Evolutionary conservation across 202 grass and related monocot species (phyloP).

Genomic region (Digitaria exilis): DNA sequence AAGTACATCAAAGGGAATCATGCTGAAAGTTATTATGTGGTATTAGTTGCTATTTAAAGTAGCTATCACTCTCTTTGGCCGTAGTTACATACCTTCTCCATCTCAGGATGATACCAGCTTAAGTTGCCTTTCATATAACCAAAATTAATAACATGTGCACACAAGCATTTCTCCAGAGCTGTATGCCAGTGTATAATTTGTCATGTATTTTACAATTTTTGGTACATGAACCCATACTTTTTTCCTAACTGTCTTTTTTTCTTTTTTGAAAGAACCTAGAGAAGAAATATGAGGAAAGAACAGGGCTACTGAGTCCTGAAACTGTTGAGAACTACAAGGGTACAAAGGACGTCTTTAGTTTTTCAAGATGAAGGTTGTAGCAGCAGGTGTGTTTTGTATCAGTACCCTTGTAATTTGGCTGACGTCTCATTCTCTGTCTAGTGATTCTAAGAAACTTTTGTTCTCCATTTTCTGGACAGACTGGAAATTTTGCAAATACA

Average conservation of each 20-base stretch:
- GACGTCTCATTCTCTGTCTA: constrained; percentile 13
- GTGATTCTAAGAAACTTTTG: constrained; percentile 21
- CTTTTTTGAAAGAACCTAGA: constrained; percentile 62
- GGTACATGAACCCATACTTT: constrained; percentile 5
- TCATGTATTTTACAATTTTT: constrained; percentile 17
- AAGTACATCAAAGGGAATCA: background rate
- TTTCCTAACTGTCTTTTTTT: background rate
- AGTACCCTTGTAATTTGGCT: background rate
- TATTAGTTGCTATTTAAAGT: background rate
- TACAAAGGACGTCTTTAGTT: constrained; percentile 53
- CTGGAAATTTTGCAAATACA: constrained; percentile 30
- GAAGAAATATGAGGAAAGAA: constrained; percentile 78
- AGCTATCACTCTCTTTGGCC: constrained; percentile 27
- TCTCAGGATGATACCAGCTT: background rate
- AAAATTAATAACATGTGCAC: background rate
- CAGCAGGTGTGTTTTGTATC: constrained; percentile 41
- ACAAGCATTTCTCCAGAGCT: background rate
- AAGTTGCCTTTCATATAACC: background rate
- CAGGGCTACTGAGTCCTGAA: constrained; percentile 72
- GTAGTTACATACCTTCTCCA: constrained; percentile 1
- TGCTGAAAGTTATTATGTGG: constrained; percentile 7
- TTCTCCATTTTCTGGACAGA: constrained; percentile 33
- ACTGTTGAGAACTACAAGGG: constrained; percentile 58
- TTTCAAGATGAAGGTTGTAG: constrained; percentile 46
- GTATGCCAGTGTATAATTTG: background rate